Evolutionary conservation across 1,284 basidiomycete genomes (phyloP).

Genomic region (Neonothopanus nambi): DNA sequence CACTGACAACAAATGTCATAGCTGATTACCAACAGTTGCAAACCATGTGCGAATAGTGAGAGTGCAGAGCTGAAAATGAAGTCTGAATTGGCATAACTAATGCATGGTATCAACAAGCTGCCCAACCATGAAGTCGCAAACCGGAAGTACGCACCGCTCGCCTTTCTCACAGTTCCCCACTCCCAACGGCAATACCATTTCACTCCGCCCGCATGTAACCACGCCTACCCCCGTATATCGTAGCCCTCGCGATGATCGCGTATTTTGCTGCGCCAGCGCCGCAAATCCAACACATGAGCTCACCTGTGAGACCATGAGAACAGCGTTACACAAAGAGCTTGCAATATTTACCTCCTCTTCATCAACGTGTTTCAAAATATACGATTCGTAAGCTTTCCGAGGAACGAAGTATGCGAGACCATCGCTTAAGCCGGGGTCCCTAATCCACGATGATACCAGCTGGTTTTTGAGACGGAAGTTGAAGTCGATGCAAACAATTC

Average conservation of each 20-base stretch:
- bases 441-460: slow-evolving; percentile 6
- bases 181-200: slow-evolving; percentile 2
- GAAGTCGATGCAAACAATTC: neutral
- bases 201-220: slow-evolving; percentile 13
- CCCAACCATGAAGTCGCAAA: neutral
- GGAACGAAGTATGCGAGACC: too few relatives aligned
- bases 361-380: slow-evolving; percentile 14
- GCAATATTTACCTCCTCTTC: slow-evolving; percentile 20
- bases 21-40: slow-evolving; percentile 5
- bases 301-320: neutral
- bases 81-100: slow-evolving; percentile 25
- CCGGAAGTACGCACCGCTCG: slow-evolving; percentile 17
- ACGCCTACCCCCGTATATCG: slow-evolving; percentile 12
- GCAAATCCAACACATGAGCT: too few relatives aligned
- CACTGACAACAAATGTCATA: slow-evolving; percentile 24
- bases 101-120: too few relatives aligned
- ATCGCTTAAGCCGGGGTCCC: too few relatives aligned
- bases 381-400: too few relatives aligned
- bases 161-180: slow-evolving; percentile 18
- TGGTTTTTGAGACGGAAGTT: slow-evolving; percentile 21
- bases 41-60: neutral
- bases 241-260: slow-evolving; percentile 11
- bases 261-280: slow-evolving; percentile 2
- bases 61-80: slow-evolving; percentile 12
- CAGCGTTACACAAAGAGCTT: slow-evolving; percentile 4